Base-by-base conservation (phyloP, 257 asterid species). In the Solanum bulbocastanum region DNA sequence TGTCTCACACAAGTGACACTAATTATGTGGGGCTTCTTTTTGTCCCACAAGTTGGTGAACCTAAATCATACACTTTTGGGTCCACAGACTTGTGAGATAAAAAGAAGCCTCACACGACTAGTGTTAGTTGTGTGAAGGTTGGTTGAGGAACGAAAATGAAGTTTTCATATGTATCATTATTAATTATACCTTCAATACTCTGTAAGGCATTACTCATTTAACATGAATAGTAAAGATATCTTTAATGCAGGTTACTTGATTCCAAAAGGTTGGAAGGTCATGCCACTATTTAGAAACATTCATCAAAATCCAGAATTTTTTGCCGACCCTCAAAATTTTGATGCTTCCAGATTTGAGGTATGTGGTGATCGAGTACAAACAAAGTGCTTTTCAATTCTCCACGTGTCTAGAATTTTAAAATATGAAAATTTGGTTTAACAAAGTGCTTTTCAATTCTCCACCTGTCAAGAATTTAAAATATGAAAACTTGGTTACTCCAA, bases 191-290 rank as follows among this genome's bases (percentile, higher is more conserved):
- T 27, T 44, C 22, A 76, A 75, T 76, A 25, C 13, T 32, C 14
- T 6, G 15, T 25, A n/a, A 78, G 87, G 33, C 22, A 1, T 79
- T 44, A 79, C 66, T 42, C 30, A 9, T 49, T 49, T 4, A 27
- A 71, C 52, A 40, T 33, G 73, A 69, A 8, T 40, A 49, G 73
- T 27, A 71, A 23, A 1, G 25, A 49, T 46, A 86, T 56, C 72
- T 52, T 66, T 60, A 76, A 37, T 83, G 83, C 94, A 96, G 99
- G 98, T 49, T 93, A 94, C 90, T 91, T 94, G 27, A 95, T 96
- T 86, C 99, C 98, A 65, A 95, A 95, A 89, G 99, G 99, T 3
- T 96, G 99, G 99, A 96, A 96, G 90, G 98, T 96, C 35, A 93
- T 96, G 98, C 99, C 99, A 11, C 85, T 96, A 62, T 95, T 96